Base-by-base conservation (phyloP, 768 basidiomycete genomes). In the Pisolithus marmoratus region DNA sequence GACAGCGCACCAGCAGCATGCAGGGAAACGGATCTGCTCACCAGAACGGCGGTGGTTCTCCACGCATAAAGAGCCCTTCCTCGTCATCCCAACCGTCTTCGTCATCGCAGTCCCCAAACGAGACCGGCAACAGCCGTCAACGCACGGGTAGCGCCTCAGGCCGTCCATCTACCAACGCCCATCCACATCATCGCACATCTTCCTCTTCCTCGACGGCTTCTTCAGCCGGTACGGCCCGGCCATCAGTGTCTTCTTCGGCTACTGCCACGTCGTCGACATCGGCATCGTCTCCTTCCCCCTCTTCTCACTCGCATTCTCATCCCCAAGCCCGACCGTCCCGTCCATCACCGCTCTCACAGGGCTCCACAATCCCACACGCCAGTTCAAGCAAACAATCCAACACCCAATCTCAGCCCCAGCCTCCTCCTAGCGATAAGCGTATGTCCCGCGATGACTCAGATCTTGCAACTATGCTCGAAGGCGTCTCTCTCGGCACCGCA, bases 371-470 rank as follows among this genome's bases (percentile, higher is more conserved):
- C 22, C n/a, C 46, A 47, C 46, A 22, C 14, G 46, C 31, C 12
- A 34, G 11, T 22, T 2, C 66, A 61, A 8, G 37, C 44, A 27
- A 15, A 45, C 48, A 49, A 8, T 50, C 62, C 50, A 58, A 66
- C 49, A 17, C 67, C 23, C 58, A 68, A 57, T 45, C 61, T 54
- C 57, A 69, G 31, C 66, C 59, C 34, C 79, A 71, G 51, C 79
- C 76, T 54, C 76, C 81, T 8, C 80, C 81, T 24, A 68, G 80
- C 3, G 87, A 89, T 66, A 82, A 84, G 60, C 82, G 87, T 48
- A 85, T 87, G 79, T 88, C 87, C 20, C 78, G 80, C 54, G 85
- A 87, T 67, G 86, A 89, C 60, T 84, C 81, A 52, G 85, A 87
- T 69, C 72, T 86, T 26, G 78, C 76, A 1, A 71, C 80, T 43